These are phyloP conservation scores for Esteya vermicola DNA, from an alignment of 2,329 filamentous ascomycete species.

Conservation along the genomic window DNA sequence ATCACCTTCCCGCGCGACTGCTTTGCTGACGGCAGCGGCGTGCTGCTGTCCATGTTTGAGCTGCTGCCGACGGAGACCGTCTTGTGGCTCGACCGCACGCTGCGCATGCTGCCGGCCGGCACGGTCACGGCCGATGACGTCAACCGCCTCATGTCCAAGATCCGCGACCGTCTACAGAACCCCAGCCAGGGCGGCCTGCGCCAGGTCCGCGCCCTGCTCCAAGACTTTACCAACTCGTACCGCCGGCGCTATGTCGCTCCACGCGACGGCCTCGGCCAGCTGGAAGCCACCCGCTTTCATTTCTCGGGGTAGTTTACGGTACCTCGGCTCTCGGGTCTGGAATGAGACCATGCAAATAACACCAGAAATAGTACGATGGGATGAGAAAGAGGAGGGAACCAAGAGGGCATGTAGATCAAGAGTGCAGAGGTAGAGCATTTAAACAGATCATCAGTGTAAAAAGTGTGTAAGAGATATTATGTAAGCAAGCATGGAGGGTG, in stretches of 20 bases:
- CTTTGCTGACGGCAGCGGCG: slow-evolving; percentile 85
- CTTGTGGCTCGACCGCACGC: slow-evolving; percentile 69
- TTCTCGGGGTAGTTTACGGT: slow-evolving; percentile 56
- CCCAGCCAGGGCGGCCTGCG: slow-evolving; percentile 45
- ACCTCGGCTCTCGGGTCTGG: too few species aligned
- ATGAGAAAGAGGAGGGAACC: too few species aligned
- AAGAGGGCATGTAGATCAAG: too few species aligned
- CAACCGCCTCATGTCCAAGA: slow-evolving; percentile 65
- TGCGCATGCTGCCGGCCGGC: slow-evolving; percentile 70
- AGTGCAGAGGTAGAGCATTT: too few species aligned
- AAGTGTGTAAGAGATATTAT: too few species aligned
- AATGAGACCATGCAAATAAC: not conserved
- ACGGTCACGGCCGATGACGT: slow-evolving; percentile 70
- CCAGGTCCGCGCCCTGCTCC: slow-evolving; percentile 71
- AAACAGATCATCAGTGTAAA: too few species aligned
- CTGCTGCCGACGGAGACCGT: slow-evolving; percentile 68
- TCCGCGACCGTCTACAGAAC: slow-evolving; percentile 42
- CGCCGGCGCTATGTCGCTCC: slow-evolving; percentile 90
- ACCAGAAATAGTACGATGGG: too few species aligned
- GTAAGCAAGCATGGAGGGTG: not conserved
- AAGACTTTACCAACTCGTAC: slow-evolving; percentile 95
- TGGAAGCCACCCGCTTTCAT: slow-evolving; percentile 78
- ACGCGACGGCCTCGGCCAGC: slow-evolving; percentile 71
- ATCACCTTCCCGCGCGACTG: slow-evolving; percentile 94
- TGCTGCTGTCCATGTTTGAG: slow-evolving; percentile 82